A percentile compares a stretch with the other conserved stretches of the same genome.
These are phyloP conservation scores for Phytophthora pistaciae DNA, from an alignment of 352 stramenopile genomes.

Conservation along the genomic window DNA sequence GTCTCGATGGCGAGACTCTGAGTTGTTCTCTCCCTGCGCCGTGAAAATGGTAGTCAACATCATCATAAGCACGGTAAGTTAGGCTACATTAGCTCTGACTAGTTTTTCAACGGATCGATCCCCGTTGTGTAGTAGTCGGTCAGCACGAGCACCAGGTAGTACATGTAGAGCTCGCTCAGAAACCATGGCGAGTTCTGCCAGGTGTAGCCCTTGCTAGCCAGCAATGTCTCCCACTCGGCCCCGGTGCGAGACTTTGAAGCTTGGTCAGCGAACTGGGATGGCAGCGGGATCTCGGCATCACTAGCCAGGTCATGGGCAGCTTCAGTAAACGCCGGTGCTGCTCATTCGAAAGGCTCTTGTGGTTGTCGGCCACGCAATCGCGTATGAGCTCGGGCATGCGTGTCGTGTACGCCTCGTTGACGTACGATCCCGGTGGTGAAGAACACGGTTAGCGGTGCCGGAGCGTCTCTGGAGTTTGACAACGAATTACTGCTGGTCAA, in stretches of 20 bases:
- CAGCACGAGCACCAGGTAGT: conserved; percentile 65
- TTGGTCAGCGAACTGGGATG: conserved; percentile 32
- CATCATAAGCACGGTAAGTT: too few species aligned
- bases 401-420: conserved; percentile 59
- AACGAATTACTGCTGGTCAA: conserved; percentile 72
- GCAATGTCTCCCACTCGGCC: conserved; percentile 17
- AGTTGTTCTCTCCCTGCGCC: conserved; percentile 4
- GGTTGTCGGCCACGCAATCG: conserved; percentile 57
- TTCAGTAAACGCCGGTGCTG: conserved; percentile 1
- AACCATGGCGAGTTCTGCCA: conserved; percentile 76
- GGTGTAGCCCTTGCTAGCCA: conserved; percentile 47
- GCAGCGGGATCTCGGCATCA: conserved; percentile 2
- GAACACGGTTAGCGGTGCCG: conserved; percentile 64
- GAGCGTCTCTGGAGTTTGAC: conserved; percentile 64
- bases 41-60: not conserved
- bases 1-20: not conserved
- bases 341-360: conserved; percentile 31
- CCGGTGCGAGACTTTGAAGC: conserved; percentile 2
- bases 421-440: conserved; percentile 68
- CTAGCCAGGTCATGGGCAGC: not conserved
- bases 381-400: conserved; percentile 60
- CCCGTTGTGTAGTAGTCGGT: conserved; percentile 59
- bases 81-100: too few species aligned
- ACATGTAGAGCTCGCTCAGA: conserved; percentile 73
- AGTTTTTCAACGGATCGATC: conserved; percentile 51